These are phyloP conservation scores for Medicago arabica DNA, from an alignment of 306 rosid species.

Conservation along the genomic window DNA sequence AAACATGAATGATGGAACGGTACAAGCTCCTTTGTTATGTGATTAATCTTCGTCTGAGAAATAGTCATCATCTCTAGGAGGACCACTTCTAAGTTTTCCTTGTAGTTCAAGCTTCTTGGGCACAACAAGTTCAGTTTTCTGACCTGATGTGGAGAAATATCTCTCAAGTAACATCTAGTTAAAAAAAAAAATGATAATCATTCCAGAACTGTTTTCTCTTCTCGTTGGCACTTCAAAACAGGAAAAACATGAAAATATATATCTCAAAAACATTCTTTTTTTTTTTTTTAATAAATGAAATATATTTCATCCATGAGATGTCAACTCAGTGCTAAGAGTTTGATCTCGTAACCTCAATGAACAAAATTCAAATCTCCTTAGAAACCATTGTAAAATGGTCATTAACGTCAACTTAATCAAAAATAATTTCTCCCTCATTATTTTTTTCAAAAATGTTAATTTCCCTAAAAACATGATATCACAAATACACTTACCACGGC, in stretches of 20 bases:
- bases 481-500: constrained; percentile 47
- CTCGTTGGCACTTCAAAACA: background rate
- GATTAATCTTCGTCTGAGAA: constrained; percentile 49
- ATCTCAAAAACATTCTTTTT: background rate
- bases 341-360: too few species aligned
- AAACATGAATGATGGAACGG: constrained; percentile 24
- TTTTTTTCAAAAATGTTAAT: too few species aligned
- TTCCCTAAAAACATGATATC: background rate
- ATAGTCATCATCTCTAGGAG: constrained; percentile 67
- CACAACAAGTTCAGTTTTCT: constrained; percentile 74
- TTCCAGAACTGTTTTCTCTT: background rate
- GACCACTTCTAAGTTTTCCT: constrained; percentile 66
- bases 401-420: too few species aligned
- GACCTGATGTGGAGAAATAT: constrained; percentile 73
- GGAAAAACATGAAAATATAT: background rate
- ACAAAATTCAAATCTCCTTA: too few species aligned
- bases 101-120: constrained; percentile 71
- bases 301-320: constrained; percentile 10
- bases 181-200: background rate
- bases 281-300: background rate
- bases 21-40: background rate
- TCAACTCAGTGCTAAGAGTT: too few species aligned
- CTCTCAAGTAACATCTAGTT: constrained; percentile 86
- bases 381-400: too few species aligned
- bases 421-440: too few species aligned